Evolutionary conservation across 441 rosid species (phyloP), one percentile per base, ranked within the genome.

Genomic region (Aleurites moluccanus): DNA sequence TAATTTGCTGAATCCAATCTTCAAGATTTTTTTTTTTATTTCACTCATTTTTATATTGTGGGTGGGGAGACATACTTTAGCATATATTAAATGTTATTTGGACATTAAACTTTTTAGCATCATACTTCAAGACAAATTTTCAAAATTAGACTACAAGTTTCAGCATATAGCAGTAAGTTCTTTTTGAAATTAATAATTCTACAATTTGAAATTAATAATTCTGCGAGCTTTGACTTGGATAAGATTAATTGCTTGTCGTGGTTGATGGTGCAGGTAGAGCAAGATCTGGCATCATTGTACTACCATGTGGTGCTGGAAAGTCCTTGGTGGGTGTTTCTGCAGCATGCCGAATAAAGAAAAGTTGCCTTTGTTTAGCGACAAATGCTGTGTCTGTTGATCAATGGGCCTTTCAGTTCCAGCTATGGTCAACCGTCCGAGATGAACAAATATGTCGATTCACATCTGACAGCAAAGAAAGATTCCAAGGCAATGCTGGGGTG

Each of bases 271-370:
- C 88, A 95, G 97, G 99, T 68, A 84, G 99, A 83, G 97, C 99
- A 66, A 89, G 99, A 82, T 95, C 99, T 68, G 99, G 97, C 69
- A 90, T 95, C 76, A 95, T 93, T 69, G 98, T 95, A 57, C 86
- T 95, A 42, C 99, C 97, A 42, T 91, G 99, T 88, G 98, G 99
- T 83, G 99, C 98, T 40, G 99, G 99, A 77, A 95, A 95, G 84
- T 93, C 98, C 69, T 81, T 95, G 27, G 99, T 95, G 73, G 99
- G 98, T 61, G 98, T 93, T 78, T 93, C 98, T 69, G 98, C 99
- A 25, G 99, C 98, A 28, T 85, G 88, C 78, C 84, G 98, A 25
- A 91, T 95, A 72, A 91, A 87, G 80, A 95, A 95, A 86, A 95
- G 99, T 84, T 90, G 97, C 80, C 95, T 93, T 70, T 91, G 99